Percentiles rank a stretch among this genome's conserved stretches.
These are phyloP conservation scores for Pilatotrama ljubarskyi DNA, from an alignment of 768 basidiomycete genomes.

Conservation along the genomic window DNA sequence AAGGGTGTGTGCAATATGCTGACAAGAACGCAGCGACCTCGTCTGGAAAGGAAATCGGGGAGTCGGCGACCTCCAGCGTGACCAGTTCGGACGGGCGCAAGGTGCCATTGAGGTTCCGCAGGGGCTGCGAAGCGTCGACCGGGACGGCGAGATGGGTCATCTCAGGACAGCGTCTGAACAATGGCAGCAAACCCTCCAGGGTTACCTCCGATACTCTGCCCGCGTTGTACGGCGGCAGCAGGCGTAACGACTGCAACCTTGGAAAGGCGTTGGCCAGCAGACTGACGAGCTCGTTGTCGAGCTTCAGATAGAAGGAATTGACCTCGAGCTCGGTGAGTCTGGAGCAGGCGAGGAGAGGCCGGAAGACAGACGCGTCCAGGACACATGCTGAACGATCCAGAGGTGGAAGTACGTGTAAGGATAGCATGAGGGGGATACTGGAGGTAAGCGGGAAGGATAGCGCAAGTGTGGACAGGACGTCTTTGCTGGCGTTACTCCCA, in stretches of 20 bases:
- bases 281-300: constrained; percentile 13
- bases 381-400: constrained; percentile 4
- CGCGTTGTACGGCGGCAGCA: constrained; percentile 17
- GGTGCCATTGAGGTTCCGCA: not conserved
- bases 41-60: constrained; percentile 12
- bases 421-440: constrained; percentile 19
- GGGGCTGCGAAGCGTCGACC: constrained; percentile 12
- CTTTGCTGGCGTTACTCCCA: not conserved
- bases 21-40: constrained; percentile 19
- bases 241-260: constrained; percentile 18
- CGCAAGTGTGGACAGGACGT: constrained; percentile 1
- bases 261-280: constrained; percentile 18
- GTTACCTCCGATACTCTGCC: constrained; percentile 16
- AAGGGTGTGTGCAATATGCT: constrained; percentile 18
- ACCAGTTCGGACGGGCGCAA: constrained; percentile 2
- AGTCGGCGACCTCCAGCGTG: constrained; percentile 20
- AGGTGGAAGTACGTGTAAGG: constrained; percentile 12
- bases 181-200: constrained; percentile 17
- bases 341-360: constrained; percentile 6
- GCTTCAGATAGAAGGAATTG: constrained; percentile 17
- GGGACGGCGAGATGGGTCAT: constrained; percentile 15
- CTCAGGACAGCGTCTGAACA: constrained; percentile 14
- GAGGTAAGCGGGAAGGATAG: constrained; percentile 15
- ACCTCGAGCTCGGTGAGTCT: constrained; percentile 19
- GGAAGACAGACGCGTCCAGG: constrained; percentile 1